Evolutionary conservation across 2,329 filamentous ascomycete species (phyloP), one percentile per base, ranked within the genome.

Genomic region (Colletotrichum caudatum): DNA sequence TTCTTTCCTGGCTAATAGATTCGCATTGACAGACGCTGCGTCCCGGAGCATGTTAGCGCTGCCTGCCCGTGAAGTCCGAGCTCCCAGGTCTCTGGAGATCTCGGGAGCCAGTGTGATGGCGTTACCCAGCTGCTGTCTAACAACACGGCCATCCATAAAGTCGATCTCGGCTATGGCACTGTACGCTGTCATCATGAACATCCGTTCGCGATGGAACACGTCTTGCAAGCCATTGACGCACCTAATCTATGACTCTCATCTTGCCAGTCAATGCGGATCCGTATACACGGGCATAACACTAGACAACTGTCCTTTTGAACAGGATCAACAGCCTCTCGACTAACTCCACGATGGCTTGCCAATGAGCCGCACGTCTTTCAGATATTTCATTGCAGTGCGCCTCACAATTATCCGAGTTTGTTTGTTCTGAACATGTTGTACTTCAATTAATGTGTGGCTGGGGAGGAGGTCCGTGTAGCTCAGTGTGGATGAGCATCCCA

Each of bases 151-250:
- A 48, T 59, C 35, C n/a, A n/a, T 54, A 23, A 18, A 48, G 20
- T 4, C 37, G 23, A 54, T 64, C 29, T 54, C 29, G 39, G 51
- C 53, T 54, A 53, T 29, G 50, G 20, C 54, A 33, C n/a, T 20
- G 7, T 29, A 20, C 12, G n/a, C 29, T 50, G 59, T 54, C 69
- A 64, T 54, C 48, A 37, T 53, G 23, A 9, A n/a, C 37, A 50
- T 64, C 65, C 41, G 59, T 71, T 71, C 69, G 54, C 69, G 33
- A 37, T 11, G 39, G 37, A 35, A 39, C 23, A 54, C 35, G 20
- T 33, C 20, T 54, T 29, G 23, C 29, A 62, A 69, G 65, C 65
- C 69, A 69, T 60, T 71, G 69, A 71, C 65, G 65, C 58, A 64
- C 60, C 56, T 39, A 8, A 20, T 54, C 39, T 69, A 39, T 29